phyloP scores from a whole-genome alignment of 2,329 filamentous ascomycete species.

The Rhynchosporium graminicola region DNA sequence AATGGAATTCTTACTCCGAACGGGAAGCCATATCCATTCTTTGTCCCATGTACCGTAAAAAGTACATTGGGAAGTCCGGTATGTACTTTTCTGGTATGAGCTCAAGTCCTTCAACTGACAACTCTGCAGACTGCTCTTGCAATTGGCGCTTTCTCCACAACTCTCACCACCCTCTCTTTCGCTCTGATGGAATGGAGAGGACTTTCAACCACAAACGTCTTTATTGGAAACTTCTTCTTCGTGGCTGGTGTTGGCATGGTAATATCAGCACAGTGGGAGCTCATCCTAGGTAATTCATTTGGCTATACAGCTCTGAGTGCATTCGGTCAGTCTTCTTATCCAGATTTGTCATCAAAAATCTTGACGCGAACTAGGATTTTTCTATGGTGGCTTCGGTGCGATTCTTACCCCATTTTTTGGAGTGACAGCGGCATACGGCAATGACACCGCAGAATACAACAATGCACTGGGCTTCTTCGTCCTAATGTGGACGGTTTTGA shows the following conservation, averaged over 20 bases:
- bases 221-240: neutral
- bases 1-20: conserved; percentile 9
- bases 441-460: conserved; percentile 46
- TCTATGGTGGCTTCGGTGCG: conserved; percentile 52
- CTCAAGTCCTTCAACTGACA: neutral
- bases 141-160: conserved; percentile 56
- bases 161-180: conserved; percentile 53
- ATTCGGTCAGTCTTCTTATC: conserved; percentile 45
- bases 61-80: conserved; percentile 35
- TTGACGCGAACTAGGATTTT: conserved; percentile 42
- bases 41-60: conserved; percentile 27
- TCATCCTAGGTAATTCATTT: conserved; percentile 53
- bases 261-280: conserved; percentile 57
- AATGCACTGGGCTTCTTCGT: conserved; percentile 54
- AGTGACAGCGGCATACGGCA: conserved; percentile 47
- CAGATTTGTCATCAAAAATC: neutral
- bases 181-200: conserved; percentile 57
- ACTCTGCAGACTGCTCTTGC: conserved; percentile 48
- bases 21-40: conserved; percentile 24
- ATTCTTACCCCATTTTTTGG: conserved; percentile 51
- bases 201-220: neutral
- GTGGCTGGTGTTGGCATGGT: conserved; percentile 52
- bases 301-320: conserved; percentile 55
- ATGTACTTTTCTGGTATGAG: neutral
- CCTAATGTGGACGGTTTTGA: conserved; percentile 46